Conservation (phyloP, 805 yeast genomes). For the Ogataea methylovora region DNA sequence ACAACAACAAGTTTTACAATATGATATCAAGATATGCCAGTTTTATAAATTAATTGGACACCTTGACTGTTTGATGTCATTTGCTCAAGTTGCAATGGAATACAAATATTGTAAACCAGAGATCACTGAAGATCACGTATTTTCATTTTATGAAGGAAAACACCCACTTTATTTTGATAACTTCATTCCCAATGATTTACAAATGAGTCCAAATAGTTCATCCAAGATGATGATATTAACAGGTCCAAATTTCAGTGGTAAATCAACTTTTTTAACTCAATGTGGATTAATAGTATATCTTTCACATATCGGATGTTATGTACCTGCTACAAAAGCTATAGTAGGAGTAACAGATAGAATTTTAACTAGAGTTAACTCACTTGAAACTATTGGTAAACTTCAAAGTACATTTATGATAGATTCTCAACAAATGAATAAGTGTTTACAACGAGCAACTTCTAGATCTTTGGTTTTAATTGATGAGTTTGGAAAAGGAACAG, state of each 20-base stretch:
- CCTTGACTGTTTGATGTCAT: slow-evolving; percentile 29
- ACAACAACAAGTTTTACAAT: slow-evolving; percentile 16
- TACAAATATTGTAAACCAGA: slow-evolving; percentile 26
- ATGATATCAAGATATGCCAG: slow-evolving; percentile 6
- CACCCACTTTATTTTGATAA: slow-evolving; percentile 35
- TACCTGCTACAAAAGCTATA: slow-evolving; percentile 40
- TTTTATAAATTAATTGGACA: slow-evolving; percentile 23
- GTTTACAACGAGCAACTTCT: slow-evolving; percentile 32
- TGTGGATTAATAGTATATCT: slow-evolving; percentile 40
- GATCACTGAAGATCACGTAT: slow-evolving; percentile 16
- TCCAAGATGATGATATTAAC: slow-evolving; percentile 30
- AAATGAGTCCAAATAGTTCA: slow-evolving; percentile 5
- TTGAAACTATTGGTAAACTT: slow-evolving; percentile 30
- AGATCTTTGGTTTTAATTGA: slow-evolving; percentile 40
- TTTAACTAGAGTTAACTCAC: slow-evolving; percentile 32
- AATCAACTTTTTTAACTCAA: slow-evolving; percentile 42
- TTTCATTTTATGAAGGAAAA: slow-evolving; percentile 31
- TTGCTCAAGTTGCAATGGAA: slow-evolving; percentile 24
- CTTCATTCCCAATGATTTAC: slow-evolving; percentile 34
- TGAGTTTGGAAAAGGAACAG: slow-evolving; percentile 51
- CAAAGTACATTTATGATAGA: slow-evolving; percentile 48
- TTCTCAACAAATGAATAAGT: slow-evolving; percentile 23
- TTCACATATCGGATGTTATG: slow-evolving; percentile 48
- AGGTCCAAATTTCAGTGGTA: slow-evolving; percentile 47
- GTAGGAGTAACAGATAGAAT: slow-evolving; percentile 39